Evolutionary conservation across 495 filamentous ascomycete species (phyloP).

Genomic region (Friedmanniomyces endolithicus): DNA sequence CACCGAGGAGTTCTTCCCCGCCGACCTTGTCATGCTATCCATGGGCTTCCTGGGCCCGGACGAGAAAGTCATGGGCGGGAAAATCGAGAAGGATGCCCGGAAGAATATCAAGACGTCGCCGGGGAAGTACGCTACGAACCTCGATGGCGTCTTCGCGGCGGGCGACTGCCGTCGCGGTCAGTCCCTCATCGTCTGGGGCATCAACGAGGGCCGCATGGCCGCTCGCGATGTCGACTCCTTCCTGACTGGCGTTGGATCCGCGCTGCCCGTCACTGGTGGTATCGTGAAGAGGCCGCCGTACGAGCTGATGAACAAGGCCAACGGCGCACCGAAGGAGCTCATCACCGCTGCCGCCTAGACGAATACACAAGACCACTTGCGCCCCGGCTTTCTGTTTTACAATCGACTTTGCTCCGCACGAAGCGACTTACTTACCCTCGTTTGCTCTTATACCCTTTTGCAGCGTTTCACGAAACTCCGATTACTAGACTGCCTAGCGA

Average conservation of each 20-base stretch:
- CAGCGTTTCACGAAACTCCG: conserved; percentile 10
- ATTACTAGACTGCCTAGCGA: conserved; percentile 10
- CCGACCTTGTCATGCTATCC: conserved; percentile 88
- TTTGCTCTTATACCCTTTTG: conserved; percentile 19
- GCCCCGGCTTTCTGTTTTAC: too few species aligned
- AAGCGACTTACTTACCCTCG: too few species aligned
- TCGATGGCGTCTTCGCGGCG: conserved; percentile 85
- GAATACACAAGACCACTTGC: too few species aligned
- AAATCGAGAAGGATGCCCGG: conserved; percentile 81
- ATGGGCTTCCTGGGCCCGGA: conserved; percentile 99
- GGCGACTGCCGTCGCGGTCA: conserved; percentile 95
- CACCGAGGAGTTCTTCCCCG: conserved; percentile 92
- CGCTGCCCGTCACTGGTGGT: conserved; percentile 83
- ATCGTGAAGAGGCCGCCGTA: conserved; percentile 76
- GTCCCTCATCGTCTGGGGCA: conserved; percentile 97
- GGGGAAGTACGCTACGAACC: conserved; percentile 78
- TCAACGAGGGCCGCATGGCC: conserved; percentile 92
- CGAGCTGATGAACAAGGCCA: conserved; percentile 34
- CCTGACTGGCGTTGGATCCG: conserved; percentile 63
- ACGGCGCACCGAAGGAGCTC: conserved; percentile 23
- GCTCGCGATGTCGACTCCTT: conserved; percentile 89
- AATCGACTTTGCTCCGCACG: too few species aligned
- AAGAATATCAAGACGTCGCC: conserved; percentile 97
- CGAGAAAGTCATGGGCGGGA: conserved; percentile 70
- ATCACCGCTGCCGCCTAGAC: conserved; percentile 28